Conservation (phyloP, 768 basidiomycete species). For the Strobilomyces confusus region DNA sequence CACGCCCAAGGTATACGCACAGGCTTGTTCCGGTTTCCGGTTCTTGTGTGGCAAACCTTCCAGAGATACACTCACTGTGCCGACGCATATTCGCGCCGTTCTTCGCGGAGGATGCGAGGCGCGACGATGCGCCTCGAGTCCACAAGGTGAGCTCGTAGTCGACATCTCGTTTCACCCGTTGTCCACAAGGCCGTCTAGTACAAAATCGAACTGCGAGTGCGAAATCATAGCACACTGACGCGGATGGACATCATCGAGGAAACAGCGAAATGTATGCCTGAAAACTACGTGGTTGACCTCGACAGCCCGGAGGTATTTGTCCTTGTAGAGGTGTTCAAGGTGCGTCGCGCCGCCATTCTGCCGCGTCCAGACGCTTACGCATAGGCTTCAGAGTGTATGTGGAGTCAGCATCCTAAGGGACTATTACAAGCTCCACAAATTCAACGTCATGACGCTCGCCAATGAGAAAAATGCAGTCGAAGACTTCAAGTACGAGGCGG, state of each 20-base stretch:
- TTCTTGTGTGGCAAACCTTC: slow-evolving; percentile 62
- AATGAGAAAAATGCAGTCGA: slow-evolving; percentile 41
- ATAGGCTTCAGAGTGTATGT: slow-evolving; percentile 56
- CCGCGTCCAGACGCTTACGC: neutral
- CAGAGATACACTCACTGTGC: slow-evolving; percentile 66
- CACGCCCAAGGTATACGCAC: slow-evolving; percentile 52
- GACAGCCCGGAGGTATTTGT: slow-evolving; percentile 68
- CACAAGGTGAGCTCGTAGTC: slow-evolving; percentile 35
- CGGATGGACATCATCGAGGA: slow-evolving; percentile 60
- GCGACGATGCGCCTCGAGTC: slow-evolving; percentile 30
- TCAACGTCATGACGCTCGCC: slow-evolving; percentile 75
- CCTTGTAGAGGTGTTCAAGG: slow-evolving; percentile 83
- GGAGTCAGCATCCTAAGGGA: slow-evolving; percentile 71
- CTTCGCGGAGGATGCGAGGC: slow-evolving; percentile 41
- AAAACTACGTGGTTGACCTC: slow-evolving; percentile 63
- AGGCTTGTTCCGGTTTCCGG: slow-evolving; percentile 69
- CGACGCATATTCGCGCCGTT: slow-evolving; percentile 49
- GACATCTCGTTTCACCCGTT: neutral
- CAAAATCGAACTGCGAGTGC: slow-evolving; percentile 71
- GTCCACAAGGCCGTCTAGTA: slow-evolving; percentile 44
- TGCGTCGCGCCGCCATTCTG: slow-evolving; percentile 26
- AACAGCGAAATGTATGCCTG: slow-evolving; percentile 68
- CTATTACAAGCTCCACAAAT: slow-evolving; percentile 69
- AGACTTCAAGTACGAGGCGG: slow-evolving; percentile 30
- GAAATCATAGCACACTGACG: slow-evolving; percentile 71